A percentile compares a stretch with the other conserved stretches of the same genome.
Evolutionary conservation across 192 early-diverging fungal genomes (phyloP).

Genomic region (Backusella liffmaniae): DNA sequence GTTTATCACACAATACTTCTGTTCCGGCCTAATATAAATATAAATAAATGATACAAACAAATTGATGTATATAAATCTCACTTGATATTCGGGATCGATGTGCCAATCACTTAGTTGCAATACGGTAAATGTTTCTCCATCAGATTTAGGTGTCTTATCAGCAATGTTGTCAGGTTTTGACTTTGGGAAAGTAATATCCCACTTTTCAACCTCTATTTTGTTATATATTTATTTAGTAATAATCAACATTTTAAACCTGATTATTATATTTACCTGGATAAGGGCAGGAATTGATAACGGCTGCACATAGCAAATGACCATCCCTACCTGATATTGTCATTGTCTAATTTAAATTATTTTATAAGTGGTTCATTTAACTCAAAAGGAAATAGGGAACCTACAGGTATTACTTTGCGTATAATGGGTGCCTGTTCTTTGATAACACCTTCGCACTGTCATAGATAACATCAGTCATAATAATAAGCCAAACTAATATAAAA

Average conservation of each 20-base stretch:
- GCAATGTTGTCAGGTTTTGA: constrained; percentile 35
- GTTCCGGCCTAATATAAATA: constrained; percentile 29
- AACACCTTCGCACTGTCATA: constrained; percentile 42
- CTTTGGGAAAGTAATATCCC: constrained; percentile 43
- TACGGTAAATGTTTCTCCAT: constrained; percentile 37
- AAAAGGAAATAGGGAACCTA: neutral
- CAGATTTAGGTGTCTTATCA: constrained; percentile 22
- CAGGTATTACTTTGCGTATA: constrained; percentile 36
- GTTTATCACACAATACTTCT: constrained; percentile 49
- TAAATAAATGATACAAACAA: neutral
- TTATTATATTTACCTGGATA: constrained; percentile 28
- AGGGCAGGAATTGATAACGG: constrained; percentile 41
- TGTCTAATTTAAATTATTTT: constrained; percentile 5
- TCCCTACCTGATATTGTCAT: constrained; percentile 37
- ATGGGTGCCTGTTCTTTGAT: constrained; percentile 47
- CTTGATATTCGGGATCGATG: constrained; percentile 43
- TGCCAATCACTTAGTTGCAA: constrained; percentile 54
- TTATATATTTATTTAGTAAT: neutral
- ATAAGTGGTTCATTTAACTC: neutral
- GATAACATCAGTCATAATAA: neutral
- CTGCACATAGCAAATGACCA: constrained; percentile 43
- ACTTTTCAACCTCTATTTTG: constrained; percentile 16
- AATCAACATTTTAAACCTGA: neutral
- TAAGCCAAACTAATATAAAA: neutral
- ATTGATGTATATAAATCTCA: neutral